Evolutionary conservation across 1,139 yeast species (phyloP), one percentile per base, ranked within the genome.

Genomic region (Hansenula sp.): DNA sequence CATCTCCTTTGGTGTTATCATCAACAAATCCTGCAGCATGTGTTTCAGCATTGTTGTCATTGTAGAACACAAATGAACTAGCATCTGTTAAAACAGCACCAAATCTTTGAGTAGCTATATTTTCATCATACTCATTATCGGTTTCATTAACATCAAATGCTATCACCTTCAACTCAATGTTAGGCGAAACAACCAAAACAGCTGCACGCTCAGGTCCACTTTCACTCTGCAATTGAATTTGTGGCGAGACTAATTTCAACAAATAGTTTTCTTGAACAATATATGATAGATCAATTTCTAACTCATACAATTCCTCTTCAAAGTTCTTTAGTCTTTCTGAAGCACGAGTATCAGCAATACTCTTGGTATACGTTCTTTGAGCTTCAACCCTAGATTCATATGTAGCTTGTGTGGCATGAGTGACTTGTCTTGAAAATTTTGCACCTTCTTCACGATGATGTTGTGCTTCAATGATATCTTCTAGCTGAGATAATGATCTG

Each of bases 191-290:
- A 10, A 88, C 66, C 40, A 88, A 60, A n/a, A 88, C 73, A 41
- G 86, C 79, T 2, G 83, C 71, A 37, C n/a, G n/a, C n/a, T 77
- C 76, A 0, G 80, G 77, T 36, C 77, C 76, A 39, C 76, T 76
- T 21, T 79, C 82, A 39, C 86, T 74, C 45, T 83, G 81, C 19
- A 90, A 61, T 57, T 90, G 95, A 38, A 92, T 77, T 57, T 92
- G 97, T 0, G 98, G 97, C 2, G 90, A 76, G 12, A 87, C 69
- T 29, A 90, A 71, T 44, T 86, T 86, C 35, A 90, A 70, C 47
- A 81, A 61, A 54, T 79, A 86, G 39, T 82, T 78, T 48, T 82
- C 87, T 17, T 72, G 72, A 6, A 78, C 66, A n/a, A 57, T 60
- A 43, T 77, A 75, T 37, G 65, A 61, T 8, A 64, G 63, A 2